phyloP scores from a whole-genome alignment of 805 yeast species.

The Tanozyma kutaoensis region DNA sequence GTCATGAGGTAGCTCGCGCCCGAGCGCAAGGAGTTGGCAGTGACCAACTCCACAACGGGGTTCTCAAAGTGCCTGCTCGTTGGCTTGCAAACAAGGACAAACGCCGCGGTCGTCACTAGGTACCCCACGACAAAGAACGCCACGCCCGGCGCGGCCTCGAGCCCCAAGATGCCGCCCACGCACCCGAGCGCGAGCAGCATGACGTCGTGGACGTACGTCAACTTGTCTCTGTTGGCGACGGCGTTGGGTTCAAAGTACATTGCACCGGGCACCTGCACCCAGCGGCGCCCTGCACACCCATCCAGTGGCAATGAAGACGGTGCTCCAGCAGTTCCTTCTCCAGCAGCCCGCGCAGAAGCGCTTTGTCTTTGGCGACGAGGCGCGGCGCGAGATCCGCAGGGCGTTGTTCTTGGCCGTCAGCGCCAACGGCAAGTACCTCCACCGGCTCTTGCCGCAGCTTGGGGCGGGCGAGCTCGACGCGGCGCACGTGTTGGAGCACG shows the following conservation, averaged over 20 bases:
- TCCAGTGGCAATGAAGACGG: too few relatives aligned
- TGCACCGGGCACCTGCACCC: not conserved
- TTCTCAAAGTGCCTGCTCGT: constrained; percentile 11
- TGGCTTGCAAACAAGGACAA: constrained; percentile 18
- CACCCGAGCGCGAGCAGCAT: constrained; percentile 24
- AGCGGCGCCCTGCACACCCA: too few relatives aligned
- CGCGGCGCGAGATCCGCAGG: constrained; percentile 20
- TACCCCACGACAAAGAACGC: constrained; percentile 20
- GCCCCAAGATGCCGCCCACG: constrained; percentile 25
- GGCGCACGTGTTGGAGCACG: constrained; percentile 7
- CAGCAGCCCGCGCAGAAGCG: not conserved
- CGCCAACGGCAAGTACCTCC: constrained; percentile 22
- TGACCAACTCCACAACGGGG: constrained; percentile 17
- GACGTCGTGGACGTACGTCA: constrained; percentile 18
- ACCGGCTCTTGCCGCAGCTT: constrained; percentile 24
- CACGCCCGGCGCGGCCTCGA: constrained; percentile 23
- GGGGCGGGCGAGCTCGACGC: constrained; percentile 1
- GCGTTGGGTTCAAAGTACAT: constrained; percentile 2
- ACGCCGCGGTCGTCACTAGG: constrained; percentile 15
- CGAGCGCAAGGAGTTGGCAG: too few relatives aligned
- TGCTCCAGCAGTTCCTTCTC: too few relatives aligned
- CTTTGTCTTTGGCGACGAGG: not conserved
- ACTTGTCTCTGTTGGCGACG: constrained; percentile 4
- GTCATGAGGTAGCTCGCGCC: constrained; percentile 32
- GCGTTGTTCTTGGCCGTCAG: constrained; percentile 32